A percentile compares a stretch with the other conserved stretches of the same genome.
Evolutionary conservation across 2,329 filamentous ascomycete genomes (phyloP).

Genomic region (Chaetomium globosum): DNA sequence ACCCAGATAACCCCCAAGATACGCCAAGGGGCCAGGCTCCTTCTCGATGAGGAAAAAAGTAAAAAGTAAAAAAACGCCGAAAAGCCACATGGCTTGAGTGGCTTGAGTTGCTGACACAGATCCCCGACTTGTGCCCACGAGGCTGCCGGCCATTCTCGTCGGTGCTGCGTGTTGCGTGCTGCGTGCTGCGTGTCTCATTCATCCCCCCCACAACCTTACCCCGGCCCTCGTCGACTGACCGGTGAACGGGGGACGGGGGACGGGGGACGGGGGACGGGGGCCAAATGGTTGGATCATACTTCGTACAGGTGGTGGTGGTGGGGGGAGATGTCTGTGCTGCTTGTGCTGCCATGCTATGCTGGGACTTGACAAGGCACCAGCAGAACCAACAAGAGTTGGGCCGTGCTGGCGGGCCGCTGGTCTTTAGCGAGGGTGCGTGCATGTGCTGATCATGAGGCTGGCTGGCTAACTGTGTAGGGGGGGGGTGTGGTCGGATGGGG

Average conservation of each 20-base stretch:
- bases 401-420: slow-evolving; percentile 19
- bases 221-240: neutral
- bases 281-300: too few species aligned
- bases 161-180: too few species aligned
- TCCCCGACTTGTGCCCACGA: neutral
- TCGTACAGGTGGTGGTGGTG: too few species aligned
- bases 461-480: slow-evolving; percentile 1
- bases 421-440: slow-evolving; percentile 16
- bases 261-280: too few species aligned
- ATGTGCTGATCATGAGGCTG: slow-evolving; percentile 14
- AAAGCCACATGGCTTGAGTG: neutral
- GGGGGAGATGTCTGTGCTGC: neutral
- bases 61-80: neutral
- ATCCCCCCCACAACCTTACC: neutral
- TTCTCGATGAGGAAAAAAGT: neutral
- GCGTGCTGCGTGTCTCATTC: slow-evolving; percentile 1
- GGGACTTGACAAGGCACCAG: neutral
- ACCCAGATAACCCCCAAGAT: neutral
- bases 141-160: neutral
- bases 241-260: too few species aligned
- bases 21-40: neutral
- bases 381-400: slow-evolving; percentile 20
- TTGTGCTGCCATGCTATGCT: neutral
- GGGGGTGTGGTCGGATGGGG: too few species aligned
- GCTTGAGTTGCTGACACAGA: neutral